Conservation (phyloP, 305 asterid species). For the Coffea humblotiana region DNA sequence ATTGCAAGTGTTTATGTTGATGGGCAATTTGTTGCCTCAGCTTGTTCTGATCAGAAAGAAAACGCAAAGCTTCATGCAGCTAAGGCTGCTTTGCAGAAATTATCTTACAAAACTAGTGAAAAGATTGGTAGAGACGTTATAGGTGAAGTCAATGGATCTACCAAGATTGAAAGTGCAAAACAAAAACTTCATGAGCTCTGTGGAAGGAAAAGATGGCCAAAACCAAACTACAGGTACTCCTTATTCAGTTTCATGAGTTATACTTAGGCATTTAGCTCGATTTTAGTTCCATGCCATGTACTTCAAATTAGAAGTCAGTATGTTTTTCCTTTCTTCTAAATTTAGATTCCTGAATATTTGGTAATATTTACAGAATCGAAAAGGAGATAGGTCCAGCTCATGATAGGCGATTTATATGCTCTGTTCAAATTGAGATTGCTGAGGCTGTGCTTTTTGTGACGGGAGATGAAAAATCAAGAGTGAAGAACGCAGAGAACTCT, state of each 20-base stretch:
- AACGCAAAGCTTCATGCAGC: slow-evolving; percentile 80
- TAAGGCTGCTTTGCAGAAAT: slow-evolving; percentile 56
- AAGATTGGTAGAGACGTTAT: not conserved
- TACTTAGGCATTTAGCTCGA: not conserved
- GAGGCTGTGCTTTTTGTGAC: slow-evolving; percentile 1
- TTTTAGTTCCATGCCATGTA: slow-evolving; percentile 1
- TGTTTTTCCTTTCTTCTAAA: not conserved
- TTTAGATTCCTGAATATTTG: not conserved
- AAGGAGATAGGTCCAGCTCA: slow-evolving; percentile 35
- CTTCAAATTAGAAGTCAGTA: not conserved
- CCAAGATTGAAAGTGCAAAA: slow-evolving; percentile 62
- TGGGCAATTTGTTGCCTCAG: slow-evolving; percentile 57
- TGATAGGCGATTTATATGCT: slow-evolving; percentile 30
- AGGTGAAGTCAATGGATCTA: slow-evolving; percentile 31
- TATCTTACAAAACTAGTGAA: slow-evolving; percentile 26
- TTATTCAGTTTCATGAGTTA: slow-evolving; percentile 1
- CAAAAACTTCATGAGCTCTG: slow-evolving; percentile 70
- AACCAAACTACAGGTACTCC: slow-evolving; percentile 63
- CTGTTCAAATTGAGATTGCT: slow-evolving; percentile 23
- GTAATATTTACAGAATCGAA: slow-evolving; percentile 26
- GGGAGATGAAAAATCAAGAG: slow-evolving; percentile 55
- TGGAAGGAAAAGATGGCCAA: slow-evolving; percentile 71
- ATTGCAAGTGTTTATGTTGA: slow-evolving; percentile 60
- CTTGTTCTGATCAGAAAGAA: slow-evolving; percentile 67
- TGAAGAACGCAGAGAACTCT: slow-evolving; percentile 73